Conservation (phyloP, 2,329 filamentous ascomycete genomes). For the Neofusicoccum umdonicola region DNA sequence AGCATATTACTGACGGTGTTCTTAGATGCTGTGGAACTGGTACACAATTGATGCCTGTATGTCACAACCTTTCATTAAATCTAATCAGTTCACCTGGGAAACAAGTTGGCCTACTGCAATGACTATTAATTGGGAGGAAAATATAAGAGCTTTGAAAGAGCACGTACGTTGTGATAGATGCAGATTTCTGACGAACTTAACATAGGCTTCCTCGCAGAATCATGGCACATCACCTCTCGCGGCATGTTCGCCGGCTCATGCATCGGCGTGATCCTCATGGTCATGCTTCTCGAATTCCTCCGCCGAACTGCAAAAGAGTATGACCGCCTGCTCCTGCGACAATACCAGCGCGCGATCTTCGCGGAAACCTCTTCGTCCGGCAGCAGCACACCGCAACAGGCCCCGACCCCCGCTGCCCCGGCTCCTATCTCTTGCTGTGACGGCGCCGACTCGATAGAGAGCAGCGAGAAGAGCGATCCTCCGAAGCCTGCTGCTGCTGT, state of each 20-base stretch:
- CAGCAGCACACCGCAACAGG: background rate
- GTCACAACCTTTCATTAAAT: background rate
- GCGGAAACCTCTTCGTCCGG: conserved; percentile 14
- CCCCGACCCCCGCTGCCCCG: background rate
- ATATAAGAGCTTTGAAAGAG: no score
- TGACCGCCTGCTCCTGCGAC: conserved; percentile 63
- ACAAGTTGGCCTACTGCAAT: background rate
- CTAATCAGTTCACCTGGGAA: background rate
- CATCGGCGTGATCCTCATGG: conserved; percentile 73
- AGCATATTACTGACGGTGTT: background rate
- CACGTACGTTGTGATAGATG: background rate
- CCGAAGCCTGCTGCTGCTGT: background rate
- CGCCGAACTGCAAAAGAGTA: conserved; percentile 71
- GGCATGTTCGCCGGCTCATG: conserved; percentile 78
- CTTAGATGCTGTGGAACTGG: conserved; percentile 79
- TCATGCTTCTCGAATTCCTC: conserved; percentile 68
- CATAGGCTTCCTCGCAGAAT: conserved; percentile 63
- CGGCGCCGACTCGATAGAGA: conserved; percentile 1
- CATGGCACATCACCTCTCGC: conserved; percentile 68
- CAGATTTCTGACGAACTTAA: background rate
- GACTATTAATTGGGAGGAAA: no score
- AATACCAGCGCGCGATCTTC: conserved; percentile 39
- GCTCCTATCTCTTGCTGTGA: background rate
- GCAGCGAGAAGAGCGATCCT: background rate
- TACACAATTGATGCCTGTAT: conserved; percentile 64